These are phyloP conservation scores for Aspergillus ruber DNA, from an alignment of 2,329 filamentous ascomycete genomes.

Conservation along the genomic window DNA sequence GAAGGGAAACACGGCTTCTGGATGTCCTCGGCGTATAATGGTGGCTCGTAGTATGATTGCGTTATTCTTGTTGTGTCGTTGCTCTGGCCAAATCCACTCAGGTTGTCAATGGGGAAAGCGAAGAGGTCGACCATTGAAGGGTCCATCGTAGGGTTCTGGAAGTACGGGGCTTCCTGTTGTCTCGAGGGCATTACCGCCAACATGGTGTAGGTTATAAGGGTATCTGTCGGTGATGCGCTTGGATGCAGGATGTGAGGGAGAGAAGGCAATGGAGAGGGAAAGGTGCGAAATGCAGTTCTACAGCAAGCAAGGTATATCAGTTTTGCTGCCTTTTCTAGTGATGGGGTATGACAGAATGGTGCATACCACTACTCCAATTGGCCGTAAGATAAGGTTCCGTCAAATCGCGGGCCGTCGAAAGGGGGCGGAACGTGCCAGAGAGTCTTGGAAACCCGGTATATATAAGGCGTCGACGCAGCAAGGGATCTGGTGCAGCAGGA, in stretches of 20 bases:
- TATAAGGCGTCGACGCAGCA: not conserved
- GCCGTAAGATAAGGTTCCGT: not conserved
- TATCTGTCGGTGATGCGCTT: not conserved
- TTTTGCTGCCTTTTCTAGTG: not conserved
- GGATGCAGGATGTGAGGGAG: slow-evolving; percentile 4
- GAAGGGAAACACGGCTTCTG: slow-evolving; percentile 21
- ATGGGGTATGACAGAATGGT: too few relatives aligned
- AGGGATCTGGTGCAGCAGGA: not conserved
- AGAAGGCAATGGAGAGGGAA: slow-evolving; percentile 7
- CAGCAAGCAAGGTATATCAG: not conserved
- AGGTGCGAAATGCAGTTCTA: slow-evolving; percentile 1
- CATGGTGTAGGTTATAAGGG: slow-evolving; percentile 13
- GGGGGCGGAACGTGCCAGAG: not conserved
- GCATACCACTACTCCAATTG: not conserved
- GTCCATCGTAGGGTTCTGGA: slow-evolving; percentile 28
- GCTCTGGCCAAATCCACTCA: slow-evolving; percentile 17
- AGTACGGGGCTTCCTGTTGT: slow-evolving; percentile 24
- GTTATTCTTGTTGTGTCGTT: slow-evolving; percentile 15
- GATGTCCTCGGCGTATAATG: slow-evolving; percentile 21
- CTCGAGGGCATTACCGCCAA: slow-evolving; percentile 27
- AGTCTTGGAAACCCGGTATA: not conserved
- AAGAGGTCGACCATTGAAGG: slow-evolving; percentile 25
- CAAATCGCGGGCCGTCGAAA: not conserved
- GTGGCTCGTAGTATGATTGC: slow-evolving; percentile 24
- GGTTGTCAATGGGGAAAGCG: slow-evolving; percentile 20